These are phyloP conservation scores for Paraglomus occultum DNA, from an alignment of 192 early-diverging fungal genomes.

Conservation along the genomic window DNA sequence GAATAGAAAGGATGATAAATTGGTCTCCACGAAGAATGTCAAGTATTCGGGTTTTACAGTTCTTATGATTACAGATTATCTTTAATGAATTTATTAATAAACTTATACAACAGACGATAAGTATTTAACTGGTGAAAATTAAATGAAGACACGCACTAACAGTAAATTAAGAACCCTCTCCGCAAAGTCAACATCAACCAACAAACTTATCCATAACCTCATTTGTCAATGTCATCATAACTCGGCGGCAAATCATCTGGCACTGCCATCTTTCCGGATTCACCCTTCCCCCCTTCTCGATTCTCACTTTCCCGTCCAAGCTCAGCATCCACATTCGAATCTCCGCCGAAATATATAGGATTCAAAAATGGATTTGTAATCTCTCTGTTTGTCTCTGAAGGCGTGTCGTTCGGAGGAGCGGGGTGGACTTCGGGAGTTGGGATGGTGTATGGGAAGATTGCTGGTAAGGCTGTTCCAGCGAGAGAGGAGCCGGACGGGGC, in stretches of 20 bases:
- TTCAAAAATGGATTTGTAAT: neutral
- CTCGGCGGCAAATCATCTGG: slow-evolving; percentile 31
- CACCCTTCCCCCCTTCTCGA: neutral
- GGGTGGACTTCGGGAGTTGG: neutral
- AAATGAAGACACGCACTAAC: too few relatives aligned
- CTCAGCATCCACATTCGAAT: neutral
- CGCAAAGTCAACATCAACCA: too few relatives aligned
- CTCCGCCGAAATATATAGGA: neutral
- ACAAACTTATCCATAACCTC: too few relatives aligned
- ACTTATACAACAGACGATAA: too few relatives aligned
- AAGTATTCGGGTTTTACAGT: too few relatives aligned
- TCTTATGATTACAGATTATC: too few relatives aligned
- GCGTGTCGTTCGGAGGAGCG: neutral
- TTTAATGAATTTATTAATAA: too few relatives aligned
- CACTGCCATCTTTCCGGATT: neutral
- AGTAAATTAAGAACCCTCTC: too few relatives aligned
- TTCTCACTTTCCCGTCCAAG: neutral
- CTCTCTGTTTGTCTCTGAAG: neutral
- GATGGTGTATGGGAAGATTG: neutral
- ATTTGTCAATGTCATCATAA: slow-evolving; percentile 25
- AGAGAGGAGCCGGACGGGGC: neutral
- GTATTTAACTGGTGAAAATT: too few relatives aligned
- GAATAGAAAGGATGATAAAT: too few relatives aligned
- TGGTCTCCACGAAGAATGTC: too few relatives aligned
- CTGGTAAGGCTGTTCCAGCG: neutral